phyloP scores from a whole-genome alignment of 108 stramenopile species.

The Hondaea fermentalgiana region DNA sequence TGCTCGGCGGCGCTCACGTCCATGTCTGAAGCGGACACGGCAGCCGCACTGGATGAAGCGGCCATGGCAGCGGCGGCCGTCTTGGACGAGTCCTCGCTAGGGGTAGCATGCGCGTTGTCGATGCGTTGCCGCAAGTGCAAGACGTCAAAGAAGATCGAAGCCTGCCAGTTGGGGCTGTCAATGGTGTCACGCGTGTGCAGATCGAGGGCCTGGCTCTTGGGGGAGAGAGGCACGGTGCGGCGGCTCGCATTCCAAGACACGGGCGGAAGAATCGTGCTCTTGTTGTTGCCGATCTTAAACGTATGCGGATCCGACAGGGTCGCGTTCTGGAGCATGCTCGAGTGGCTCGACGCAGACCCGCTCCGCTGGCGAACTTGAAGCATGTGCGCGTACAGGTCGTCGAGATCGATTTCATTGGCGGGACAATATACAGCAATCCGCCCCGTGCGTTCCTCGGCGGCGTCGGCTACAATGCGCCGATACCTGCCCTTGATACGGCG shows the following conservation, averaged over 20 bases:
- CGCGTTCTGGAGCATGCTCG: background rate
- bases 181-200: background rate
- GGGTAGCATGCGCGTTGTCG: background rate
- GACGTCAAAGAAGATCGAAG: background rate
- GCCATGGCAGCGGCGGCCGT: background rate
- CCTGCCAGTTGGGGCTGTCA: background rate
- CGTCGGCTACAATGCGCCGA: background rate
- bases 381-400: slow-evolving; percentile 25
- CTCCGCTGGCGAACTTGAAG: background rate
- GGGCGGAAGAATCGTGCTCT: background rate
- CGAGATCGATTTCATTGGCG: slow-evolving; percentile 15
- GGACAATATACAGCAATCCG: slow-evolving; percentile 19
- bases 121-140: background rate
- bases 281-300: background rate
- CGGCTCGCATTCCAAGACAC: background rate
- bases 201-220: background rate
- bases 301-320: background rate
- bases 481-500: background rate
- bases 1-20: background rate
- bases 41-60: background rate
- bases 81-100: background rate
- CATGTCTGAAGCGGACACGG: background rate
- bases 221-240: background rate
- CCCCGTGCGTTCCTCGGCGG: background rate
- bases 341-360: background rate